These are phyloP conservation scores for Sporothrix variecibatus DNA, from an alignment of 2,329 filamentous ascomycete genomes.

Conservation along the genomic window DNA sequence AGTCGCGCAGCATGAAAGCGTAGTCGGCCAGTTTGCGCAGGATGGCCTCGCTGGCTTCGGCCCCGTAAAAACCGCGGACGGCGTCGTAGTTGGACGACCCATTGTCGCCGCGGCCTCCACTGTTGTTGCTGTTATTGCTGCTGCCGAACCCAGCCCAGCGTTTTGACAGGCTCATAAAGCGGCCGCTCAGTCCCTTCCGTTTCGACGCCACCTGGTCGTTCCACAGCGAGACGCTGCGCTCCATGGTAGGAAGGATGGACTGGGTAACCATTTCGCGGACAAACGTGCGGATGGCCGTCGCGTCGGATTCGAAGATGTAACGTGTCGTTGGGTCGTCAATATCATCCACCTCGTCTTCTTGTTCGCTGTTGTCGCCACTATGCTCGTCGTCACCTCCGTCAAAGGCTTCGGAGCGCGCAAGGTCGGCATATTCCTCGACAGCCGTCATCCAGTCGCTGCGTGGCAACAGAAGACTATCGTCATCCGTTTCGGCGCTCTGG, in stretches of 20 bases:
- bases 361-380: slow-evolving; percentile 67
- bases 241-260: slow-evolving; percentile 94
- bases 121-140: slow-evolving; percentile 45
- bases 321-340: slow-evolving; percentile 65
- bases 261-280: slow-evolving; percentile 94
- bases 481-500: slow-evolving; percentile 84
- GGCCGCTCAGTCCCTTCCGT: slow-evolving; percentile 81
- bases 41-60: slow-evolving; percentile 82
- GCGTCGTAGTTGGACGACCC: slow-evolving; percentile 73
- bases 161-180: slow-evolving; percentile 93
- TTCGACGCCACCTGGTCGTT: slow-evolving; percentile 96
- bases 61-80: slow-evolving; percentile 74
- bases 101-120: slow-evolving; percentile 56
- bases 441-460: slow-evolving; percentile 88
- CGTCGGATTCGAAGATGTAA: slow-evolving; percentile 90
- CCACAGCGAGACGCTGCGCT: slow-evolving; percentile 86
- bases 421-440: slow-evolving; percentile 76
- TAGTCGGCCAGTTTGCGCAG: slow-evolving; percentile 95
- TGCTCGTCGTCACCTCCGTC: slow-evolving; percentile 61
- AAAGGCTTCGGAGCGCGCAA: slow-evolving; percentile 57
- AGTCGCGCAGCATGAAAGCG: slow-evolving; percentile 95
- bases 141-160: slow-evolving; percentile 77
- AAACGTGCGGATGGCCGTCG: slow-evolving; percentile 82
- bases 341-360: slow-evolving; percentile 58
- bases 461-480: slow-evolving; percentile 82